phyloP scores from a whole-genome alignment of 352 stramenopile species.

The Aphanomyces stellatus region DNA sequence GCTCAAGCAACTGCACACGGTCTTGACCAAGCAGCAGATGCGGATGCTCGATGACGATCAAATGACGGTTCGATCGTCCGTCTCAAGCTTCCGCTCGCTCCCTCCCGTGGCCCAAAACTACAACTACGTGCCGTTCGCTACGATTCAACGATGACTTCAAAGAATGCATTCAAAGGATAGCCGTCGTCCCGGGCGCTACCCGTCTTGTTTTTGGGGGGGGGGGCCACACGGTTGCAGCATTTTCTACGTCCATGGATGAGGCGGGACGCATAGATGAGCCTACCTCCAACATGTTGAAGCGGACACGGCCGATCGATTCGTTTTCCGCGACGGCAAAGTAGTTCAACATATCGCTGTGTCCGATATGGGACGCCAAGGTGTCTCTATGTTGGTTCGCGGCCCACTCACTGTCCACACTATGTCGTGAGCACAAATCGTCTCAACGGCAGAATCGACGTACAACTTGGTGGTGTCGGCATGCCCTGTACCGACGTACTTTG shows the following conservation, averaged over 20 bases:
- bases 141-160: neutral
- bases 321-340: slow-evolving; percentile 98
- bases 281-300: slow-evolving; percentile 87
- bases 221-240: slow-evolving; percentile 76
- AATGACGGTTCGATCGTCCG: slow-evolving; percentile 50
- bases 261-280: neutral
- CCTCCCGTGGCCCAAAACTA: neutral
- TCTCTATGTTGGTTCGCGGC: slow-evolving; percentile 98
- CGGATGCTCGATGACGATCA: slow-evolving; percentile 48
- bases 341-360: slow-evolving; percentile 95
- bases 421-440: neutral
- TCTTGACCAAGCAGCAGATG: slow-evolving; percentile 40
- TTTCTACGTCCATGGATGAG: slow-evolving; percentile 31
- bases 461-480: slow-evolving; percentile 97
- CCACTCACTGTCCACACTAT: slow-evolving; percentile 82
- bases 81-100: slow-evolving; percentile 63
- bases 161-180: too few relatives aligned
- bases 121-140: neutral
- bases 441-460: slow-evolving; percentile 35
- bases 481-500: slow-evolving; percentile 92
- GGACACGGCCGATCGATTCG: slow-evolving; percentile 90
- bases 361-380: slow-evolving; percentile 94
- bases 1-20: slow-evolving; percentile 42
- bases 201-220: slow-evolving; percentile 63
- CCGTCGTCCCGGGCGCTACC: too few relatives aligned